These are phyloP conservation scores for Nigrospora osmanthi DNA, from an alignment of 2,329 filamentous ascomycete genomes.

Conservation along the genomic window DNA sequence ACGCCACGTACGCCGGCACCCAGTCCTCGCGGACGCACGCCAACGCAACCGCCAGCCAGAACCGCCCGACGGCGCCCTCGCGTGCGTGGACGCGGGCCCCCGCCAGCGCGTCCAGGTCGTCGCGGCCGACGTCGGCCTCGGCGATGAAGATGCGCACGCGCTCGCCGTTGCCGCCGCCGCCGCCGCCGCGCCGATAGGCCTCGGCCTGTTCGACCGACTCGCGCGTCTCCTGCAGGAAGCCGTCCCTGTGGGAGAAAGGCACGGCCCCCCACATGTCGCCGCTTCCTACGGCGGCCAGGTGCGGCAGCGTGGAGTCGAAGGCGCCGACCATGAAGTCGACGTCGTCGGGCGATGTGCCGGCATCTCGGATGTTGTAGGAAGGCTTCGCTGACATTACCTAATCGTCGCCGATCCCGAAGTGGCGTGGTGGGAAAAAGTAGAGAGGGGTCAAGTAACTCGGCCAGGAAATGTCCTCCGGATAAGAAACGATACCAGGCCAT, in stretches of 20 bases:
- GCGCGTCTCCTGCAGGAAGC: conserved; percentile 11
- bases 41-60: conserved; percentile 3
- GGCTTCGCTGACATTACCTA: not conserved
- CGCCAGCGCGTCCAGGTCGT: not conserved
- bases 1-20: conserved; percentile 6
- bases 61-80: not conserved
- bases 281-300: conserved; percentile 17
- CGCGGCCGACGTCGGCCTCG: conserved; percentile 12
- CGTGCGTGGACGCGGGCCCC: not conserved
- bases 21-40: conserved; percentile 4
- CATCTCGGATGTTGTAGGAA: conserved; percentile 16
- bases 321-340: conserved; percentile 19
- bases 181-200: conserved; percentile 9
- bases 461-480: too few relatives aligned
- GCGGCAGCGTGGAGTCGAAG: conserved; percentile 20
- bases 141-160: conserved; percentile 18
- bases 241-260: conserved; percentile 15
- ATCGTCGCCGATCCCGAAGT: too few relatives aligned
- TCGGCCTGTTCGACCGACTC: conserved; percentile 14
- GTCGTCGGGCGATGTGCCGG: conserved; percentile 12
- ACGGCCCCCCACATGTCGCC: conserved; percentile 18
- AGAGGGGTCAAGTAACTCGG: too few relatives aligned
- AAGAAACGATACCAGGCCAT: too few relatives aligned
- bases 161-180: conserved; percentile 10
- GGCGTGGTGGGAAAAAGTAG: too few relatives aligned